These are phyloP conservation scores for Shiraia bambusicola DNA, from an alignment of 2,329 filamentous ascomycete genomes.

Conservation along the genomic window DNA sequence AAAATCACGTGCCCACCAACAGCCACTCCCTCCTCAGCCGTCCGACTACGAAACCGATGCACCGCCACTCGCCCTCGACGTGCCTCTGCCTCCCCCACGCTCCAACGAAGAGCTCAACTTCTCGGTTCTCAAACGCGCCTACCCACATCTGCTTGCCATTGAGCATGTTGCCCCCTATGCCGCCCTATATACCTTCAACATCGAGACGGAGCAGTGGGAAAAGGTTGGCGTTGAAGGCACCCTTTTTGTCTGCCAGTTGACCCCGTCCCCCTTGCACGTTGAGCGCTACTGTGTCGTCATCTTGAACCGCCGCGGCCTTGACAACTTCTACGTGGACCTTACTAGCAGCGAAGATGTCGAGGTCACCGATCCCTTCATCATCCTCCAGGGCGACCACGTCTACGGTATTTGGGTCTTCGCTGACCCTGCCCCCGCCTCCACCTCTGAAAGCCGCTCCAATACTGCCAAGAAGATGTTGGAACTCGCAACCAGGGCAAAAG, in stretches of 20 bases:
- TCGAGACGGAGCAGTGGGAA: conserved; percentile 70
- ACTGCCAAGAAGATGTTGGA: conserved; percentile 58
- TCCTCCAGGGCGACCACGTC: conserved; percentile 53
- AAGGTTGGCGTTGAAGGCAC: conserved; percentile 84
- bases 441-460: conserved; percentile 53
- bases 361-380: conserved; percentile 60
- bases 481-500: conserved; percentile 55
- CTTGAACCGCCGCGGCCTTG: conserved; percentile 51
- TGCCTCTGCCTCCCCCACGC: conserved; percentile 54
- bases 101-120: conserved; percentile 87
- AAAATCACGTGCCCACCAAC: conserved; percentile 33
- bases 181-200: conserved; percentile 79
- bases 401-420: conserved; percentile 67
- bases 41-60: conserved; percentile 58
- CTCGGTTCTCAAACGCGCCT: conserved; percentile 77
- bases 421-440: conserved; percentile 59
- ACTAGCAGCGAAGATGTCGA: conserved; percentile 48
- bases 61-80: conserved; percentile 39
- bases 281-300: conserved; percentile 50
- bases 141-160: conserved; percentile 71
- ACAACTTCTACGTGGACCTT: conserved; percentile 51
- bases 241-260: conserved; percentile 77
- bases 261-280: conserved; percentile 36
- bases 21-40: conserved; percentile 46
- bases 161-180: conserved; percentile 81